phyloP scores from a whole-genome alignment of 495 filamentous ascomycete species.

The Xylaria castorea region DNA sequence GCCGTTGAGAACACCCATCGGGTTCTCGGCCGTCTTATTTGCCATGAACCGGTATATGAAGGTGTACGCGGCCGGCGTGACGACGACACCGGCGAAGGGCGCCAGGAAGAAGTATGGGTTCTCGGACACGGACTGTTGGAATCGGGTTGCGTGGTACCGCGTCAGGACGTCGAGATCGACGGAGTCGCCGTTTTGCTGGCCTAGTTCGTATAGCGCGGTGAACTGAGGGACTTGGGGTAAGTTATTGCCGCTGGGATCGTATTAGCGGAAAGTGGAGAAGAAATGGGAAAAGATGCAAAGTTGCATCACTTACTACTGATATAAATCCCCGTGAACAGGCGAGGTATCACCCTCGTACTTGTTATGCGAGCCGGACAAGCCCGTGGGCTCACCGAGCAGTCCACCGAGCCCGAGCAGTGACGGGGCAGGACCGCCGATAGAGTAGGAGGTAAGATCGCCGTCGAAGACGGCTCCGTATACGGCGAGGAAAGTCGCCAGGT shows the following conservation, averaged over 20 bases:
- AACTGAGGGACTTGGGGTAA: slow-evolving; percentile 43
- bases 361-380: slow-evolving; percentile 62
- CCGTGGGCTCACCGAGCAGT: slow-evolving; percentile 35
- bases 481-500: slow-evolving; percentile 58
- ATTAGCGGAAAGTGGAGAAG: not conserved
- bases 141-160: slow-evolving; percentile 45
- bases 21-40: slow-evolving; percentile 56
- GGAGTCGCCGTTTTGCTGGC: slow-evolving; percentile 31
- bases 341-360: slow-evolving; percentile 64
- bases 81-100: slow-evolving; percentile 55
- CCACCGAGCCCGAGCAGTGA: slow-evolving; percentile 28
- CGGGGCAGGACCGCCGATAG: slow-evolving; percentile 17
- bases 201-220: slow-evolving; percentile 29
- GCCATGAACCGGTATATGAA: slow-evolving; percentile 53
- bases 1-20: slow-evolving; percentile 52
- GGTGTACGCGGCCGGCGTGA: slow-evolving; percentile 55
- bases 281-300: not conserved
- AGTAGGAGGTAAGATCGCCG: slow-evolving; percentile 44
- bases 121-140: slow-evolving; percentile 54
- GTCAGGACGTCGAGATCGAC: slow-evolving; percentile 49
- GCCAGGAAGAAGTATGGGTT: slow-evolving; percentile 63
- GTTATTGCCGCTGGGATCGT: slow-evolving; percentile 32
- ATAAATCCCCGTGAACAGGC: slow-evolving; percentile 61
- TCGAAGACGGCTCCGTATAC: slow-evolving; percentile 59
- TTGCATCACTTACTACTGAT: slow-evolving; percentile 48